A percentile compares a stretch with the other conserved stretches of the same genome.
Evolutionary conservation across 495 filamentous ascomycete genomes (phyloP).

Genomic region (Aspergillus mulundensis): DNA sequence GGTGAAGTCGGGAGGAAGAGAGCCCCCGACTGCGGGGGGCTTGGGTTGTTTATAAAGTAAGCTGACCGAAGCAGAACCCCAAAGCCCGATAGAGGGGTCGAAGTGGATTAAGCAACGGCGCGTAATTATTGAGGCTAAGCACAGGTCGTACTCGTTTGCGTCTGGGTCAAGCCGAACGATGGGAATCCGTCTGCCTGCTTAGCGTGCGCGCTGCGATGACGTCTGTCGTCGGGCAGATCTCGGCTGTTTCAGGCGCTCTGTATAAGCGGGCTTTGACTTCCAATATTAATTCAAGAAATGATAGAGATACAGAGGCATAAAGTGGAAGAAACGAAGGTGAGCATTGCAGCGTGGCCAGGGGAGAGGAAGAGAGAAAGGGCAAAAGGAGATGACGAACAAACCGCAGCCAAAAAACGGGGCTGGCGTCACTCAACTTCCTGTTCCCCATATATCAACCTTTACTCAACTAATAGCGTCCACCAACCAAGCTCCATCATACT

Average conservation of each 20-base stretch:
- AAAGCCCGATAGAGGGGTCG: not conserved
- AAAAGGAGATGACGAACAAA: constrained; percentile 6
- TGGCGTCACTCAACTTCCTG: constrained; percentile 4
- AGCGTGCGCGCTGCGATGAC: constrained; percentile 19
- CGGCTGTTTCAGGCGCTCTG: not conserved
- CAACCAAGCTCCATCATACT: not conserved
- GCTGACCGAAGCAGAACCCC: not conserved
- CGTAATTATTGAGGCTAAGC: constrained; percentile 6
- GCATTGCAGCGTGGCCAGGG: not conserved
- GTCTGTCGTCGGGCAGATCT: constrained; percentile 6
- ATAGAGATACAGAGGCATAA: not conserved
- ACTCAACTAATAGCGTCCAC: not conserved
- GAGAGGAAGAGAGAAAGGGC: not conserved
- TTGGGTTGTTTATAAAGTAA: constrained; percentile 4
- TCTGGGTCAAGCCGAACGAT: constrained; percentile 12
- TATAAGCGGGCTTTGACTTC: not conserved
- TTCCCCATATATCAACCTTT: not conserved
- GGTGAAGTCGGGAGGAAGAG: not conserved
- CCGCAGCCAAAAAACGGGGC: not conserved
- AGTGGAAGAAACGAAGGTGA: constrained; percentile 3
- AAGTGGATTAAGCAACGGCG: constrained; percentile 1
- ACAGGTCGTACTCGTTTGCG: not conserved
- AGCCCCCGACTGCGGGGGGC: not conserved
- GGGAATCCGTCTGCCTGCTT: constrained; percentile 25
- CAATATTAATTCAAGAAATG: not conserved